These are phyloP conservation scores for Phytophthora cactorum DNA, from an alignment of 352 stramenopile species.

Conservation along the genomic window DNA sequence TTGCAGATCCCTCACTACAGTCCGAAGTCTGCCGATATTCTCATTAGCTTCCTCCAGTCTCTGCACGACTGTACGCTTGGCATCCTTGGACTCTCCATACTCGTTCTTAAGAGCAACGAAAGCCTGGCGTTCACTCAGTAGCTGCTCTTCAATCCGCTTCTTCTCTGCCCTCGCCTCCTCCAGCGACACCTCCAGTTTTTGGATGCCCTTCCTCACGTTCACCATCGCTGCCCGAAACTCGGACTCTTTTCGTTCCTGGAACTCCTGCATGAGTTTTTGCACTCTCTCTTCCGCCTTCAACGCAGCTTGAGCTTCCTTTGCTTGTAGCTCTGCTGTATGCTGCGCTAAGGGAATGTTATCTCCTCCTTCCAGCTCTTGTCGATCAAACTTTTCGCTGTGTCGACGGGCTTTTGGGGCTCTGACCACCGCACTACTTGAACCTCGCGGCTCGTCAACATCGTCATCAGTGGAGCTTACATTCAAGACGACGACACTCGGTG, in stretches of 20 bases:
- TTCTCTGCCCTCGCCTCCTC: slow-evolving; percentile 56
- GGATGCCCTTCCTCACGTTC: slow-evolving; percentile 75
- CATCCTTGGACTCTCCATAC: slow-evolving; percentile 52
- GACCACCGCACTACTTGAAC: slow-evolving; percentile 19
- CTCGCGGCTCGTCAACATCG: slow-evolving; percentile 23
- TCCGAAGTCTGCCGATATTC: slow-evolving; percentile 64
- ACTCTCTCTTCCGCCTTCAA: slow-evolving; percentile 58
- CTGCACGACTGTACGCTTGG: slow-evolving; percentile 52
- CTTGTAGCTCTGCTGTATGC: slow-evolving; percentile 62
- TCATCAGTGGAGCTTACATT: slow-evolving; percentile 58
- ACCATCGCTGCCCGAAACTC: slow-evolving; percentile 76
- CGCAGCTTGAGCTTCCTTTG: slow-evolving; percentile 55
- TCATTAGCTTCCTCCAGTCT: slow-evolving; percentile 75
- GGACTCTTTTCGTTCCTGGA: slow-evolving; percentile 66
- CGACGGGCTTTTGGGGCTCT: slow-evolving; percentile 19
- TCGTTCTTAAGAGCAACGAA: slow-evolving; percentile 67
- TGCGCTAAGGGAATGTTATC: slow-evolving; percentile 53
- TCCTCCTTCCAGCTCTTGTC: slow-evolving; percentile 23
- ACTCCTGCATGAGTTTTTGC: slow-evolving; percentile 64
- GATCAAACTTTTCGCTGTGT: slow-evolving; percentile 33
- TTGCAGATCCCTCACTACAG: slow-evolving; percentile 53
- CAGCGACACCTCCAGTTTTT: slow-evolving; percentile 64
- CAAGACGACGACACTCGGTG: slow-evolving; percentile 65
- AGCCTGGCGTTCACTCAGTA: slow-evolving; percentile 52
- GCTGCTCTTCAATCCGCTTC: slow-evolving; percentile 58